A percentile compares a stretch with the other conserved stretches of the same genome.
phyloP scores from a whole-genome alignment of 306 rosid species.

The Quercus mongolica region DNA sequence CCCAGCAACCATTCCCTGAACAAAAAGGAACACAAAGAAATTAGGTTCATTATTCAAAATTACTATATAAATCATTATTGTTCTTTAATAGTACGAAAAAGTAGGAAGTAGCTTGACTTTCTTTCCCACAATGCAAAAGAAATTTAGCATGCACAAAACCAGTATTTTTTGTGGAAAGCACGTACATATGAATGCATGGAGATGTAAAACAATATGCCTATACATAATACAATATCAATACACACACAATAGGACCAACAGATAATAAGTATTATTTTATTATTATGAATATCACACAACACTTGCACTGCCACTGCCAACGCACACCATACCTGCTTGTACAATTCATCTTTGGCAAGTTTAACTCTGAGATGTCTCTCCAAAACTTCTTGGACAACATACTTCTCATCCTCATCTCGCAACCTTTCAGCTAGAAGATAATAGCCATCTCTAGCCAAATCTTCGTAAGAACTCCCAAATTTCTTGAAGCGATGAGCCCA shows the following conservation, averaged over 20 bases:
- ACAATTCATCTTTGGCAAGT: constrained; percentile 38
- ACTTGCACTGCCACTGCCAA: background rate
- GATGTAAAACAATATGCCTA: background rate
- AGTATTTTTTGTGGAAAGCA: background rate
- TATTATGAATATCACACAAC: background rate
- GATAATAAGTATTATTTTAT: background rate
- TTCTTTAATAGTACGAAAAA: background rate
- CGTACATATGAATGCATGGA: background rate
- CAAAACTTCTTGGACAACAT: constrained; percentile 55
- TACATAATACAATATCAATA: background rate
- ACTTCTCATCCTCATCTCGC: constrained; percentile 64
- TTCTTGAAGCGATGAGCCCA: constrained; percentile 83
- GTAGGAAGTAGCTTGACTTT: background rate
- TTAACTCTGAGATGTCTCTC: constrained; percentile 52
- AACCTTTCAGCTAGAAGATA: constrained; percentile 93
- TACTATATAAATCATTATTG: background rate
- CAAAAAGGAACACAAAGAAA: constrained; percentile 2
- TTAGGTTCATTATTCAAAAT: background rate
- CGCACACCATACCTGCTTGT: constrained; percentile 50
- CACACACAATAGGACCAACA: background rate
- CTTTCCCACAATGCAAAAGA: background rate
- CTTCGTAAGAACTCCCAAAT: constrained; percentile 61
- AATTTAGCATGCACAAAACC: background rate
- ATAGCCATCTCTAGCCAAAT: constrained; percentile 90
- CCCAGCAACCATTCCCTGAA: constrained; percentile 35